Conservation (phyloP, 306 rosid genomes). For the Rubus idaeus region DNA sequence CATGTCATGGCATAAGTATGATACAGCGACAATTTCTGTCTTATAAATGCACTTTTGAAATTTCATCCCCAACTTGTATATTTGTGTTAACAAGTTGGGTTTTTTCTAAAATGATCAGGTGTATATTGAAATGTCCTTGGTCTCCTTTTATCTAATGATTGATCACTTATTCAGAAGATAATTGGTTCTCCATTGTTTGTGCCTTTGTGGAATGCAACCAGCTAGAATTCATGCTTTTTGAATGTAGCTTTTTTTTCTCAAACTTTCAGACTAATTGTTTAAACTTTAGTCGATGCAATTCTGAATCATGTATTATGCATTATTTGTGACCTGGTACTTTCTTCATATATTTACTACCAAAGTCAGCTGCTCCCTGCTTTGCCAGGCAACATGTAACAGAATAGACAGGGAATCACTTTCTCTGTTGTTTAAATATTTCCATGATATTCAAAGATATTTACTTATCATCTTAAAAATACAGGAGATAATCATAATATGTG, state of each 20-base stretch:
- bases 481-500: constrained; percentile 10
- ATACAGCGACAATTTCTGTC: background rate
- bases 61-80: background rate
- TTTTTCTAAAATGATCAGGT: background rate
- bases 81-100: background rate
- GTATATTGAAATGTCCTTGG: background rate
- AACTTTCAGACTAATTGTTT: background rate
- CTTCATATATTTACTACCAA: background rate
- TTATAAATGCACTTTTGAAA: constrained; percentile 1
- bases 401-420: background rate
- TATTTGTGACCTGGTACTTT: background rate
- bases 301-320: background rate
- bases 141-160: background rate
- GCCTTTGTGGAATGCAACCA: background rate
- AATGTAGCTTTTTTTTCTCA: background rate
- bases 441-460: background rate
- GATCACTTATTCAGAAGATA: background rate
- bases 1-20: constrained; percentile 8
- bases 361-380: background rate
- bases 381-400: background rate
- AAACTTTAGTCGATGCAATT: background rate
- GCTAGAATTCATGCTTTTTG: constrained; percentile 6
- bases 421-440: background rate
- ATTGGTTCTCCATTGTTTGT: background rate
- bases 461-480: background rate